Evolutionary conservation across 2,329 filamentous ascomycete species (phyloP).

Genomic region (Nannizziopsis barbatae): DNA sequence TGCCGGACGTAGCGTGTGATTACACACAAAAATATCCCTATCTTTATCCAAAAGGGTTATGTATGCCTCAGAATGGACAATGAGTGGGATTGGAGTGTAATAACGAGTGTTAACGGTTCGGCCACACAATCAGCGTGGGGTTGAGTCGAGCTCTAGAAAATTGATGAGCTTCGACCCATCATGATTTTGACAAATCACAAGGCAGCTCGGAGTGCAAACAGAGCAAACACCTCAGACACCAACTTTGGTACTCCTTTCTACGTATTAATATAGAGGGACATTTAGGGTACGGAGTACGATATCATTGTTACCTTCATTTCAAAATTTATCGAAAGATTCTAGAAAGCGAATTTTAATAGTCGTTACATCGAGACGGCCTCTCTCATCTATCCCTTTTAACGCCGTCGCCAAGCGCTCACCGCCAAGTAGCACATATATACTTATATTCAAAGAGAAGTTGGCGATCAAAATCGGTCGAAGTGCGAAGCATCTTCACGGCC

Average conservation of each 20-base stretch:
- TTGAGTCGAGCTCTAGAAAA: slow-evolving; percentile 10
- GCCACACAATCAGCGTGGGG: slow-evolving; percentile 7
- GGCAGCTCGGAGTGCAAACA: not conserved
- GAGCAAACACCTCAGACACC: slow-evolving; percentile 6
- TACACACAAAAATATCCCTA: too few relatives aligned
- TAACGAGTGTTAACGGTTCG: not conserved
- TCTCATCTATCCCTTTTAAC: too few relatives aligned
- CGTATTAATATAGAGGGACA: not conserved
- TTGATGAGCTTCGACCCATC: slow-evolving; percentile 10
- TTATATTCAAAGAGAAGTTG: slow-evolving; percentile 7
- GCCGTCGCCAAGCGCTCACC: too few relatives aligned
- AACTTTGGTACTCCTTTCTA: not conserved
- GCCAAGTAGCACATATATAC: not conserved
- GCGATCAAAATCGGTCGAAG: slow-evolving; percentile 19
- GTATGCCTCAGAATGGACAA: not conserved
- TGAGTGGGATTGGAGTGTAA: not conserved
- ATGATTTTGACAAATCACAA: slow-evolving; percentile 5
- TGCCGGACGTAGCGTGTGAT: slow-evolving; percentile 20
- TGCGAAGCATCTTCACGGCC: slow-evolving; percentile 29
- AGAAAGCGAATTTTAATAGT: too few relatives aligned
- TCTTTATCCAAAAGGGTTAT: too few relatives aligned
- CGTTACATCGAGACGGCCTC: too few relatives aligned
- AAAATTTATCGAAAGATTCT: too few relatives aligned
- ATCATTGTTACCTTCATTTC: too few relatives aligned
- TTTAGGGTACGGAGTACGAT: too few relatives aligned